These are phyloP conservation scores for Phyllosticta ampelicida DNA, from an alignment of 2,329 filamentous ascomycete genomes.

Conservation along the genomic window DNA sequence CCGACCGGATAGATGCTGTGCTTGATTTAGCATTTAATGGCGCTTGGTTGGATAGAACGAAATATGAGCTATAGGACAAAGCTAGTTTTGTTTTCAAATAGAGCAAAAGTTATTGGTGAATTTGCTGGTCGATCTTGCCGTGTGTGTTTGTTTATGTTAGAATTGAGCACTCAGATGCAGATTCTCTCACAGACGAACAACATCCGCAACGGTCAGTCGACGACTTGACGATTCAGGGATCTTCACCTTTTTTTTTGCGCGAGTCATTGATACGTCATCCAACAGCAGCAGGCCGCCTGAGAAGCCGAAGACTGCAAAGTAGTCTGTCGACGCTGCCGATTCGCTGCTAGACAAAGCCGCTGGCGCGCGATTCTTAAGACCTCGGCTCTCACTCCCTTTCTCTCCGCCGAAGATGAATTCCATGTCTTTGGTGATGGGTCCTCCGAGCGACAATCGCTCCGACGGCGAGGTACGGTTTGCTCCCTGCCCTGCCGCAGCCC, in stretches of 20 bases:
- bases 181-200: background rate
- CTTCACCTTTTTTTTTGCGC: background rate
- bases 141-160: background rate
- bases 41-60: background rate
- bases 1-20: background rate
- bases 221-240: background rate
- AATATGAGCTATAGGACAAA: background rate
- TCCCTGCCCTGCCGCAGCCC: background rate
- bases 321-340: background rate
- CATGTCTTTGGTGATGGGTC: background rate
- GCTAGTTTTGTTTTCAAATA: background rate
- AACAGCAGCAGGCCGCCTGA: background rate
- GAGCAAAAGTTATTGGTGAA: background rate
- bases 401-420: background rate
- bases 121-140: background rate
- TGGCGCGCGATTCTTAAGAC: background rate
- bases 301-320: background rate
- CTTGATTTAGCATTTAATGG: background rate
- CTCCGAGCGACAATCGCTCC: background rate
- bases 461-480: conserved; percentile 4
- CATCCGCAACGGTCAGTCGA: background rate
- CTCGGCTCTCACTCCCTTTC: background rate
- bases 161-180: background rate
- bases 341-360: background rate
- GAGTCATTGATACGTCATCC: background rate